Evolutionary conservation across 306 rosid species (phyloP).

Genomic region (Malus fusca): DNA sequence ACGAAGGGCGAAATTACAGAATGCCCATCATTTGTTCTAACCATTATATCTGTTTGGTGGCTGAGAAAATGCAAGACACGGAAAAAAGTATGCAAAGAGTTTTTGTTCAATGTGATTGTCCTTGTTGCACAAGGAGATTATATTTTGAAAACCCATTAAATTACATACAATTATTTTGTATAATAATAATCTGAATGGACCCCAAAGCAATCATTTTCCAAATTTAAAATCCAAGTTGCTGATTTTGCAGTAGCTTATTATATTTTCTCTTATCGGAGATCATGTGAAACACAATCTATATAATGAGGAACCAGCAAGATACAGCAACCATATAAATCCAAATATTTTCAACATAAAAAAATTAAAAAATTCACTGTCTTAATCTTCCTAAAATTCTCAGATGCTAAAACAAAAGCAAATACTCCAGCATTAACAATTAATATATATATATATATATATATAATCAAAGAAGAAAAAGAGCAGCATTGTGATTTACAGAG

Average conservation of each 20-base stretch:
- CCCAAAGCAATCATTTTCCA: not conserved
- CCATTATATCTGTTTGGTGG: constrained; percentile 28
- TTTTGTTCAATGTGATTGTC: not conserved
- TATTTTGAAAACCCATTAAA: not conserved
- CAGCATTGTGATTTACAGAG: not conserved
- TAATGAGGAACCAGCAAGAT: not conserved
- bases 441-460: no score
- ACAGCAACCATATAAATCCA: not conserved
- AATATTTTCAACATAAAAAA: not conserved
- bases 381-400: not conserved
- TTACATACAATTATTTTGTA: not conserved
- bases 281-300: not conserved
- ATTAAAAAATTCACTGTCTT: not conserved
- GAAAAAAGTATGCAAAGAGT: constrained; percentile 17
- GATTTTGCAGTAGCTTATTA: not conserved
- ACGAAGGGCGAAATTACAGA: not conserved
- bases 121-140: not conserved
- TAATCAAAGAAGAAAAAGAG: not conserved
- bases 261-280: not conserved
- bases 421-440: not conserved
- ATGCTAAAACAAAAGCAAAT: not conserved
- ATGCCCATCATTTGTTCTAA: constrained; percentile 9
- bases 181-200: not conserved
- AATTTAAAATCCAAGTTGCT: not conserved
- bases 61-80: constrained; percentile 13